A percentile compares a stretch with the other conserved stretches of the same genome.
These are phyloP conservation scores for Barbarea vulgaris DNA, from an alignment of 345 rosid species.

Conservation along the genomic window DNA sequence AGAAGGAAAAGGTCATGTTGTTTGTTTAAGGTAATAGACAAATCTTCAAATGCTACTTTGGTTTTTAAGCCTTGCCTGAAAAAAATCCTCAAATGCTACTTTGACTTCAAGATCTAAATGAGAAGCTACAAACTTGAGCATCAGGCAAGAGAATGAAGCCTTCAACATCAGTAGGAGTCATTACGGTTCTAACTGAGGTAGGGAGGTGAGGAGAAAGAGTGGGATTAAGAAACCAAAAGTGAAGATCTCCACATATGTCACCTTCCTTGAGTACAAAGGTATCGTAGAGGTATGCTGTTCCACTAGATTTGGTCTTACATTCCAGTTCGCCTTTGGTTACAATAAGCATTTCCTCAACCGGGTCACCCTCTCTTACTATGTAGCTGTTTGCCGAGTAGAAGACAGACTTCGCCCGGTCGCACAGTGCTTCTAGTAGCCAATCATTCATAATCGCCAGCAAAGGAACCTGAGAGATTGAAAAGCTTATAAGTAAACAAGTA, in stretches of 20 bases:
- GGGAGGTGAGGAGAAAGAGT: not conserved
- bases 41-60: not conserved
- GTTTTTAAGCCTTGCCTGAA: constrained; percentile 19
- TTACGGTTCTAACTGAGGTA: constrained; percentile 23
- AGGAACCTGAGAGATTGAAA: constrained; percentile 40
- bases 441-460: constrained; percentile 41
- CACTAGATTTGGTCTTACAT: constrained; percentile 26
- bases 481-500: not conserved
- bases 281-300: constrained; percentile 42
- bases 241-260: constrained; percentile 71
- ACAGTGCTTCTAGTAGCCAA: constrained; percentile 37
- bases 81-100: too few species aligned
- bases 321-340: constrained; percentile 34
- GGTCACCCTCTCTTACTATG: constrained; percentile 40
- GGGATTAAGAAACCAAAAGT: constrained; percentile 26
- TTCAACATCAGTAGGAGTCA: constrained; percentile 41
- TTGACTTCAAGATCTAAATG: constrained; percentile 33
- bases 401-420: constrained; percentile 32
- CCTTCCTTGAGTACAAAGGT: constrained; percentile 46
- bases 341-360: constrained; percentile 43
- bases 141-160: constrained; percentile 40
- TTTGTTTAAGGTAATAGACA: not conserved
- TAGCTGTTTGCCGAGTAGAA: constrained; percentile 25
- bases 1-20: not conserved
- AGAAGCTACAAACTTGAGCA: constrained; percentile 39